Base-by-base conservation (phyloP, 176 grass and related monocot genomes). In the Eremochloa ophiuroides region DNA sequence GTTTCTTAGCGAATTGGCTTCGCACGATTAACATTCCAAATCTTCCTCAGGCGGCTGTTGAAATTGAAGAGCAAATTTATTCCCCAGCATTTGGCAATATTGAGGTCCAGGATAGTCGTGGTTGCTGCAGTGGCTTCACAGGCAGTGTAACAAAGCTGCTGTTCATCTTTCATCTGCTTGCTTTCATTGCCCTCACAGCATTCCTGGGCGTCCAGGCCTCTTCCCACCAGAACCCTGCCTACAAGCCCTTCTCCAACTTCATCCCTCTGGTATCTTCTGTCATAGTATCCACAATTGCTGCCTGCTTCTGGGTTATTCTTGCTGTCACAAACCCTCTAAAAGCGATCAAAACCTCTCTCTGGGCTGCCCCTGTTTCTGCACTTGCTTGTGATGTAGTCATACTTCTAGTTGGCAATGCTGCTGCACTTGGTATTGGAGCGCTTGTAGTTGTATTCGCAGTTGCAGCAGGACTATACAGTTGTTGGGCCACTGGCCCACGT, bases 321-420 rank as follows among this genome's bases (percentile, higher is more conserved):
- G 88, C 81, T 82, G 71, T 77, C 75, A 62, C 64, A 80, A 91
- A 37, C 33, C 66, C 82, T 84, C 53, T 65, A 26, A 89, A 86
- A 82, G 91, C 96, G 62, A 86, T 99, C 88, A 93, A 88, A 66
- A 83, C 73, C 20, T 93, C 90, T 55, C 89, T 93, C 46, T 94
- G 92, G 81, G 17, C 90, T 75, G 87, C 96, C 47, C 96, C 96
- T 37, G 44, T 89, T 60, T 81, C 89, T 58, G 55, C 88, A 18
- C 76, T 87, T 43, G 90, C 66, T 18, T 83, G 86, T 5, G 93
- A 70, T 31, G 82, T 95, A 71, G 83, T 95, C 68, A 84, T 98
- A 62, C 88, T 98, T 43, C 70, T 74, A 74, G 84, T 85, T 35
- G 96, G 88, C 42, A 78, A 80, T 56, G 77, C 72, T 42, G 50